Conservation (phyloP, 1,284 basidiomycete genomes). For the Irpex lacteus region DNA sequence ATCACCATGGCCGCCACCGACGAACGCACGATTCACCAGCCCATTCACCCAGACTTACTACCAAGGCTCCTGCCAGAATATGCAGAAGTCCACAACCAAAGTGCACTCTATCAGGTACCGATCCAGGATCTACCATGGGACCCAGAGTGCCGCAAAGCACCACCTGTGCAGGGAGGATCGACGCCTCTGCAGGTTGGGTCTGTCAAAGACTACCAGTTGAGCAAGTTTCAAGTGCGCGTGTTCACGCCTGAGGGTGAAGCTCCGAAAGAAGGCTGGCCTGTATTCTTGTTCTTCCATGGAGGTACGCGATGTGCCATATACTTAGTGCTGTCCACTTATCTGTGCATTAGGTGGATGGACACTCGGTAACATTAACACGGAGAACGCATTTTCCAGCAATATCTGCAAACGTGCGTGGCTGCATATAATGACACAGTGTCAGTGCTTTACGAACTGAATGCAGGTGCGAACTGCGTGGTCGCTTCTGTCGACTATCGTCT, state of each 20-base stretch:
- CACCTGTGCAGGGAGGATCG: conserved; percentile 55
- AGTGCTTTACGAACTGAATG: background rate
- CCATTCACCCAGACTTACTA: conserved; percentile 58
- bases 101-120: conserved; percentile 41
- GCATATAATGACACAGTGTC: background rate
- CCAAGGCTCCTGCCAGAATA: conserved; percentile 62
- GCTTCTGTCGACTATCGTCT: conserved; percentile 73
- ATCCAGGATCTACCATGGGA: conserved; percentile 60
- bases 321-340: background rate
- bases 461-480: conserved; percentile 53
- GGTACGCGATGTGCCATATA: conserved; percentile 31
- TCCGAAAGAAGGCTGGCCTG: conserved; percentile 56
- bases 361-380: conserved; percentile 56
- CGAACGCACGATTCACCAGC: conserved; percentile 34
- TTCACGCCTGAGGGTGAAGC: conserved; percentile 54
- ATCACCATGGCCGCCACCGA: conserved; percentile 23
- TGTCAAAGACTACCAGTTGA: conserved; percentile 46
- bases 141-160: conserved; percentile 49
- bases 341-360: conserved; percentile 63
- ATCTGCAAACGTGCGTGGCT: conserved; percentile 48
- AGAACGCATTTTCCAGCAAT: conserved; percentile 55
- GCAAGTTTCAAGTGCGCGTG: conserved; percentile 46
- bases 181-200: conserved; percentile 51
- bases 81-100: conserved; percentile 53
- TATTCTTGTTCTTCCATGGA: conserved; percentile 61